Conservation (phyloP, 805 yeast genomes). For the Metschnikowia vanudenii region DNA sequence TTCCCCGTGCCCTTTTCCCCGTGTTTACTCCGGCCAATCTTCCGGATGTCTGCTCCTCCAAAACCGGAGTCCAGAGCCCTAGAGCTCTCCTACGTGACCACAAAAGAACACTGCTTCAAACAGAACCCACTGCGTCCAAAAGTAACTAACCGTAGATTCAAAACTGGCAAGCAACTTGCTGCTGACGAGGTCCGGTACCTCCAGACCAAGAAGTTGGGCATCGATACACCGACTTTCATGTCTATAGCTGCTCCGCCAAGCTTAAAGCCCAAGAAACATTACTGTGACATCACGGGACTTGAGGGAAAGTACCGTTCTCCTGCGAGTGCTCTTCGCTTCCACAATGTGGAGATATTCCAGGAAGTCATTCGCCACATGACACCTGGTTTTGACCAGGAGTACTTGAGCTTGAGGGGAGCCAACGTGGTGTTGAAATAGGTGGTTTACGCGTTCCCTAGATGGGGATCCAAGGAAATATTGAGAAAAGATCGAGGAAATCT, state of each 20-base stretch:
- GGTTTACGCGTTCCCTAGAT: not conserved
- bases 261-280: slow-evolving; percentile 71
- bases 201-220: slow-evolving; percentile 39
- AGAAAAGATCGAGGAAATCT: too few relatives aligned
- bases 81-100: slow-evolving; percentile 38
- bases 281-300: slow-evolving; percentile 92
- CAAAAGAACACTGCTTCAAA: slow-evolving; percentile 57
- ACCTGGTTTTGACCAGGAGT: slow-evolving; percentile 92
- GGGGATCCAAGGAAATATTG: too few relatives aligned
- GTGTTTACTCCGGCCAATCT: not conserved
- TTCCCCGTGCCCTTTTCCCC: not conserved
- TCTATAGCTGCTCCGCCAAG: slow-evolving; percentile 86
- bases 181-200: slow-evolving; percentile 76
- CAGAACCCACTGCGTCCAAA: slow-evolving; percentile 45
- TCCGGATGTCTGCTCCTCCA: not conserved
- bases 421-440: slow-evolving; percentile 68
- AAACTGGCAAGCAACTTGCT: slow-evolving; percentile 68
- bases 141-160: slow-evolving; percentile 59
- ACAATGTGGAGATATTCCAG: slow-evolving; percentile 76
- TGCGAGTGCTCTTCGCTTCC: slow-evolving; percentile 69
- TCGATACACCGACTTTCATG: slow-evolving; percentile 63
- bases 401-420: slow-evolving; percentile 82
- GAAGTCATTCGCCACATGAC: slow-evolving; percentile 75
- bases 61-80: slow-evolving; percentile 21
- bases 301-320: slow-evolving; percentile 76